These are phyloP conservation scores for Candida chauliodis DNA, from an alignment of 805 yeast species.

Conservation along the genomic window DNA sequence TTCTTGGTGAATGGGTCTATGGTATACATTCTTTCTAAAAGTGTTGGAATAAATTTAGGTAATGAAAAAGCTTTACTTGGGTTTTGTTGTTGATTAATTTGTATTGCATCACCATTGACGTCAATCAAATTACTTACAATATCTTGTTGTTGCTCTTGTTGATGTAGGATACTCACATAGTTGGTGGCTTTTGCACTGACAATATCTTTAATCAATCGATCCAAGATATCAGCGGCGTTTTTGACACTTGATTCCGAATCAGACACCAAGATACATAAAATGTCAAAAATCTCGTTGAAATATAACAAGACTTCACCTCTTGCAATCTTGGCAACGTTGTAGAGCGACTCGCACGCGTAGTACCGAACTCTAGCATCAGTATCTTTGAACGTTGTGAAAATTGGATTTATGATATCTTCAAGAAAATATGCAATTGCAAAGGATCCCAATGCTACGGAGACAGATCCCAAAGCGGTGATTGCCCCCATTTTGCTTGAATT, in stretches of 20 bases:
- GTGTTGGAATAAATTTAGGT: constrained; percentile 84
- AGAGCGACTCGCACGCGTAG: constrained; percentile 93
- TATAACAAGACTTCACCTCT: constrained; percentile 88
- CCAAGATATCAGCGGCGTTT: constrained; percentile 92
- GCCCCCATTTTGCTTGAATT: constrained; percentile 86
- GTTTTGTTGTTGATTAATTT: constrained; percentile 56
- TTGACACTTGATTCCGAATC: constrained; percentile 89
- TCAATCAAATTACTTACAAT: constrained; percentile 45
- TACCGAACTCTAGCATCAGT: constrained; percentile 96
- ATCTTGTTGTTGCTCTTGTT: constrained; percentile 25
- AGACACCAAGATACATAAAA: constrained; percentile 81
- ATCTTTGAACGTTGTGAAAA: constrained; percentile 91
- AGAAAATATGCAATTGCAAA: constrained; percentile 79
- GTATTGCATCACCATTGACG: constrained; percentile 56
- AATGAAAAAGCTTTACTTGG: constrained; percentile 73
- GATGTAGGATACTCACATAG: constrained; percentile 70
- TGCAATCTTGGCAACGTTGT: constrained; percentile 94
- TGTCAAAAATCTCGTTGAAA: constrained; percentile 94
- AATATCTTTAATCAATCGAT: constrained; percentile 86
- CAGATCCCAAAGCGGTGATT: constrained; percentile 91
- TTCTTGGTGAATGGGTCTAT: constrained; percentile 90
- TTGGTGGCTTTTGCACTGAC: constrained; percentile 92
- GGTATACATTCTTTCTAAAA: constrained; percentile 86
- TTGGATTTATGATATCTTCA: constrained; percentile 87
- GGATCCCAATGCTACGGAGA: constrained; percentile 86